Base-by-base conservation (phyloP, 345 rosid species). In the Populus deltoides region DNA sequence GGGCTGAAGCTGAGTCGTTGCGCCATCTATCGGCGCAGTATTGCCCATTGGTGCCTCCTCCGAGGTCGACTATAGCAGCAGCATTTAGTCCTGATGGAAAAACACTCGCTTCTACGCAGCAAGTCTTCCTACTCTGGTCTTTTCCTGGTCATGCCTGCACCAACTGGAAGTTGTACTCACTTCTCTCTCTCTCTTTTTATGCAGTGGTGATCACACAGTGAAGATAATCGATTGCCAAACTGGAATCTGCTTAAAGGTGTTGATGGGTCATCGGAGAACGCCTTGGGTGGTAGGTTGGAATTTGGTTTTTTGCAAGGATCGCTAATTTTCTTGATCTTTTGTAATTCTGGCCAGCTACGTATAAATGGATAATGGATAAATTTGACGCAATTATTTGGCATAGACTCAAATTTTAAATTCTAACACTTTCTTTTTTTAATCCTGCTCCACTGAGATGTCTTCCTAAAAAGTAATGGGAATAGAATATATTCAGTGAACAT, bases 281-380 rank as follows among this genome's bases (percentile, higher is more conserved):
- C 99, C 99, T 4, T 95, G 99, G 99, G 99, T 95, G 94, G 99
- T 95, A 88, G 90, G 98, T 83, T 76, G 51, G 70, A 41, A 39
- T 33, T 70, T 31, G 6, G 8, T 25, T 33, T 43, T 70, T 49
- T 79, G 10, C 62, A 13, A 8, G 29, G 2, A 49, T 62, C 47
- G 17, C 29, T 49, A 75, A 33, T 47, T 80, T 29, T 13, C 43
- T 17, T 68, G 12, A n/a, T 38, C 7, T 6, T 49, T 75, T 36
- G 12, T n/a, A 55, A 8, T 47, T 71, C 65, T 68, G 72, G 55
- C 35, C 20, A 20, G 12, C 71, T 39, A n/a, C 33, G 43, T 62
- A 25, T 16, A 15, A 45, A 22, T 71, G 24, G 18, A 43, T 31
- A 13, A 2, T 70, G 38, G 72, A 38, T 47, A 38, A 47, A 22